Percentiles rank a stretch among this genome's conserved stretches.
phyloP scores from a whole-genome alignment of 2,329 filamentous ascomycete species.

The Beauveria scarabaeidicola region DNA sequence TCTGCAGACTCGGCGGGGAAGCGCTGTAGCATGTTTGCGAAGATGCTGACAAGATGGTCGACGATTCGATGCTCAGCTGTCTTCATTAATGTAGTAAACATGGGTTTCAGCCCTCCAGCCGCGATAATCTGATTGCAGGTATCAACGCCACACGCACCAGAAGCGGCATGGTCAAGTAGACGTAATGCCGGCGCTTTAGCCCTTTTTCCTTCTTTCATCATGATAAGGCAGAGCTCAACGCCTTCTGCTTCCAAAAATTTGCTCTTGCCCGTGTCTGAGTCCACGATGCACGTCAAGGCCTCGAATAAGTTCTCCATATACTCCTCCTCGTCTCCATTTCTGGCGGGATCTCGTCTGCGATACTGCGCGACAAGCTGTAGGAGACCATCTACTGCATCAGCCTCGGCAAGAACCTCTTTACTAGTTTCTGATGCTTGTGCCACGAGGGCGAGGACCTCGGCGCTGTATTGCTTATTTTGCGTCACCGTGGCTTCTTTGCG shows the following conservation, averaged over 20 bases:
- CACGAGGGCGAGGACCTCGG: conserved; percentile 84
- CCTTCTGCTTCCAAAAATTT: conserved; percentile 88
- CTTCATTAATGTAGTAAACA: conserved; percentile 86
- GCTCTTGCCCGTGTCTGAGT: conserved; percentile 64
- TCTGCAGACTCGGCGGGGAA: conserved; percentile 69
- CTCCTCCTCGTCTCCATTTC: conserved; percentile 84
- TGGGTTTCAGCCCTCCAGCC: conserved; percentile 71
- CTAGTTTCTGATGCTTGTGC: conserved; percentile 66
- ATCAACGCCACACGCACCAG: conserved; percentile 35
- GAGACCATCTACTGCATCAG: conserved; percentile 69
- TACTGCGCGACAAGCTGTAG: conserved; percentile 81
- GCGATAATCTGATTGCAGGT: conserved; percentile 74
- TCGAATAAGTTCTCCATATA: conserved; percentile 94
- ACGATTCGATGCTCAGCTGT: conserved; percentile 59
- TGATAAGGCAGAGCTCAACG: conserved; percentile 81
- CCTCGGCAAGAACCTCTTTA: conserved; percentile 49
- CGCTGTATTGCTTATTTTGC: conserved; percentile 93
- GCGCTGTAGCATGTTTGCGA: conserved; percentile 70
- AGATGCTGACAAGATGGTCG: conserved; percentile 79
- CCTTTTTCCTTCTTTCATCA: conserved; percentile 82
- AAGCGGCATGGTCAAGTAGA: conserved; percentile 73
- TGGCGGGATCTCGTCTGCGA: conserved; percentile 75
- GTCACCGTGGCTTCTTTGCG: conserved; percentile 57
- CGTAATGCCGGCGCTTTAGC: conserved; percentile 71
- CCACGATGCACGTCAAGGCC: conserved; percentile 68